Conservation (phyloP, 2,329 filamentous ascomycete species). For the Fusarium duplospermum region DNA sequence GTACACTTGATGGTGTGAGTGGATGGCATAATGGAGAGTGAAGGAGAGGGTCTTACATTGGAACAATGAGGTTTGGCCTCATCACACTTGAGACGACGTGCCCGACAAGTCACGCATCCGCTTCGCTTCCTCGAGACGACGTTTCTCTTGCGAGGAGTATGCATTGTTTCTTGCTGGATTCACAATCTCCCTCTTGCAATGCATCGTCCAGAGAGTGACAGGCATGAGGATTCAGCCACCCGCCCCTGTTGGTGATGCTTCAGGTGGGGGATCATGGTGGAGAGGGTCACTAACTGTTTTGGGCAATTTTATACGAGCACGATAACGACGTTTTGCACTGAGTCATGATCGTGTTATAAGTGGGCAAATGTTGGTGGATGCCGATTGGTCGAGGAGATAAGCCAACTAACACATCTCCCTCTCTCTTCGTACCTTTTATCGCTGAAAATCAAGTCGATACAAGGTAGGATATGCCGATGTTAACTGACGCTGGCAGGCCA, state of each 20-base stretch:
- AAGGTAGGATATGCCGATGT: neutral
- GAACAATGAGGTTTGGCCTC: constrained; percentile 24
- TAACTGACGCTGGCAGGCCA: neutral
- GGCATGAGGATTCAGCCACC: neutral
- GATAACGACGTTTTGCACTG: neutral
- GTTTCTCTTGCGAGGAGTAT: neutral
- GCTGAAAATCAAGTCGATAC: neutral
- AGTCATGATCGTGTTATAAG: neutral
- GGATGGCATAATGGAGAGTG: neutral
- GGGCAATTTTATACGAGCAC: neutral
- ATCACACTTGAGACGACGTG: constrained; percentile 24
- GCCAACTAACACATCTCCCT: neutral
- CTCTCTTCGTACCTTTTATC: neutral
- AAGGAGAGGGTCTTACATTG: constrained; percentile 3
- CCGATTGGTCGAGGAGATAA: neutral
- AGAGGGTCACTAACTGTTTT: neutral
- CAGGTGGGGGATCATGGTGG: neutral
- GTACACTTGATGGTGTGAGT: constrained; percentile 1
- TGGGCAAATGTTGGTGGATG: neutral
- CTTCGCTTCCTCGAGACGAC: neutral
- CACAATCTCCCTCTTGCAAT: neutral
- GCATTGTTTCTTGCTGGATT: neutral
- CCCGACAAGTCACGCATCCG: constrained; percentile 18
- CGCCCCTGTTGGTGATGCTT: neutral
- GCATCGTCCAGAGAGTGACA: neutral